phyloP scores from a whole-genome alignment of 2,329 filamentous ascomycete species.

The Ophiocordyceps sinensis region DNA sequence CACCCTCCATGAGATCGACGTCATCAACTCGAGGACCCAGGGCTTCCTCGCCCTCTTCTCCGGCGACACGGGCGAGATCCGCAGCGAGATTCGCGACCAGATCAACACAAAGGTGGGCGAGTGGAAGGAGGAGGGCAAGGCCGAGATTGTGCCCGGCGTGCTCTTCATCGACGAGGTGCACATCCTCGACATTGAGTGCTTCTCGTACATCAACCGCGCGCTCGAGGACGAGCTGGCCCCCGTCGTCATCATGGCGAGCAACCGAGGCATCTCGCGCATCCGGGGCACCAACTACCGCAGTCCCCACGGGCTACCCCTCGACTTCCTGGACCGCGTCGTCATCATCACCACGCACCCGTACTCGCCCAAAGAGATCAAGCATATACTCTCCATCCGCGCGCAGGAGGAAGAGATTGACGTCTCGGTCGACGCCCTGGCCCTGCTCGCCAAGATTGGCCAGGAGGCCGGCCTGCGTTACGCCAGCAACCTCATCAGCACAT shows the following conservation, averaged over 20 bases:
- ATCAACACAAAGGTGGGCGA: conserved; percentile 98
- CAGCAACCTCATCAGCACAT: conserved; percentile 95
- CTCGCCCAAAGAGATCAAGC: conserved; percentile 66
- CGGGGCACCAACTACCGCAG: conserved; percentile 86
- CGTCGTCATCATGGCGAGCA: conserved; percentile 98
- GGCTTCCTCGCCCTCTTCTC: conserved; percentile 96
- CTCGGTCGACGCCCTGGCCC: conserved; percentile 73
- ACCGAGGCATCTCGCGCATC: conserved; percentile 81
- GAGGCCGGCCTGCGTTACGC: conserved; percentile 88
- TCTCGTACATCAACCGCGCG: conserved; percentile 95
- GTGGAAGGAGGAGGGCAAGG: conserved; percentile 99
- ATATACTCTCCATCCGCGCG: conserved; percentile 84
- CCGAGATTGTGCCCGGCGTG: conserved; percentile 92
- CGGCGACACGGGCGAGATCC: conserved; percentile 93
- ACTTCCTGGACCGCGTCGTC: conserved; percentile 90
- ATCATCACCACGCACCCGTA: conserved; percentile 93
- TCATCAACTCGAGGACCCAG: conserved; percentile 98
- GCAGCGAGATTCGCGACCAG: conserved; percentile 92
- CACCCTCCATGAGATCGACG: conserved; percentile 93
- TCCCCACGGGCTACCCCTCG: conserved; percentile 84
- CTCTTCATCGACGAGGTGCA: conserved; percentile 98
- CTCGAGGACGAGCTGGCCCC: conserved; percentile 89
- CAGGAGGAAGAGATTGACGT: conserved; percentile 94
- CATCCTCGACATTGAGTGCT: conserved; percentile 99
- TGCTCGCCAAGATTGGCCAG: conserved; percentile 89